These are phyloP conservation scores for Pyrenophora teres DNA, from an alignment of 2,329 filamentous ascomycete genomes.

Conservation along the genomic window DNA sequence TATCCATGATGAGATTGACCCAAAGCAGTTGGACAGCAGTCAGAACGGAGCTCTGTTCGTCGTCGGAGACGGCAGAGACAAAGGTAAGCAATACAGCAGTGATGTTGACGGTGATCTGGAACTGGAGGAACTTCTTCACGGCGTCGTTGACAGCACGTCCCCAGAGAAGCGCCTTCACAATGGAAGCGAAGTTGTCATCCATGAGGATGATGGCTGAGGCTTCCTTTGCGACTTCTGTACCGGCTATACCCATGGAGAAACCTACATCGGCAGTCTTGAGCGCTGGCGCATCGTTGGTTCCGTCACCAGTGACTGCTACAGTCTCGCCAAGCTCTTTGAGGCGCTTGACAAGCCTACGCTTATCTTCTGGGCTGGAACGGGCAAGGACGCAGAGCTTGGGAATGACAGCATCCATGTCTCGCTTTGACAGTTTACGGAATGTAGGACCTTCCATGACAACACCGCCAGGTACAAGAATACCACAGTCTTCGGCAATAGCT, in stretches of 20 bases:
- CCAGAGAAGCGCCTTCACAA: slow-evolving; percentile 82
- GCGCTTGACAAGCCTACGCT: slow-evolving; percentile 66
- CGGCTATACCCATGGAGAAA: slow-evolving; percentile 84
- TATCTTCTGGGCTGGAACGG: slow-evolving; percentile 71
- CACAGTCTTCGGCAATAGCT: slow-evolving; percentile 78
- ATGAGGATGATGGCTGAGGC: slow-evolving; percentile 84
- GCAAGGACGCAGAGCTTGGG: slow-evolving; percentile 70
- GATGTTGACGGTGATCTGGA: slow-evolving; percentile 85
- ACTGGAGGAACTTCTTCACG: slow-evolving; percentile 55
- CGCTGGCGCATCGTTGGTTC: slow-evolving; percentile 82
- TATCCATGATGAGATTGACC: slow-evolving; percentile 98
- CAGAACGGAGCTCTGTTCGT: slow-evolving; percentile 72
- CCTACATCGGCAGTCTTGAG: slow-evolving; percentile 81
- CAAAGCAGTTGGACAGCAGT: slow-evolving; percentile 90
- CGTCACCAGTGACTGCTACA: slow-evolving; percentile 81
- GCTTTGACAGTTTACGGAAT: slow-evolving; percentile 72
- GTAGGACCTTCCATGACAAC: slow-evolving; percentile 78
- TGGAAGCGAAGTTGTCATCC: slow-evolving; percentile 88
- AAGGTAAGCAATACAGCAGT: slow-evolving; percentile 88
- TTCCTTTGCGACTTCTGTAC: slow-evolving; percentile 83
- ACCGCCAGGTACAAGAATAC: slow-evolving; percentile 72
- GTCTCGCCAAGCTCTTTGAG: slow-evolving; percentile 72
- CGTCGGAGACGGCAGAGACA: slow-evolving; percentile 77
- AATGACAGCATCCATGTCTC: slow-evolving; percentile 61
- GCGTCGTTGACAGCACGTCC: slow-evolving; percentile 57